phyloP scores from a whole-genome alignment of 1,284 basidiomycete genomes.

The Fomitiporia mediterranea region DNA sequence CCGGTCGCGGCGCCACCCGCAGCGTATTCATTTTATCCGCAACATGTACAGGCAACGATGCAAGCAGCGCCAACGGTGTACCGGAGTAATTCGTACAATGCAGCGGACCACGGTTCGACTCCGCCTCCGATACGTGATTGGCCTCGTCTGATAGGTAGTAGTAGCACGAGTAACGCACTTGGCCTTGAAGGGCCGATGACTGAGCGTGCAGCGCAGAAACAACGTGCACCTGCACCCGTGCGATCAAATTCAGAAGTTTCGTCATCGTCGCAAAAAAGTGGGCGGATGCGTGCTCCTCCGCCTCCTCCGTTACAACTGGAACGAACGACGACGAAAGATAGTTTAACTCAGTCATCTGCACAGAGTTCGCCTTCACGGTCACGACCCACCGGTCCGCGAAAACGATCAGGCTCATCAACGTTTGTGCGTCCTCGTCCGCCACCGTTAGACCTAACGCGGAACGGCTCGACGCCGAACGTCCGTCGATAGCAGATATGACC shows the following conservation, averaged over 20 bases:
- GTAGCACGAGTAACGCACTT: slow-evolving; percentile 15
- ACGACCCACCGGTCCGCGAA: slow-evolving; percentile 32
- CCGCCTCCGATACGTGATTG: slow-evolving; percentile 52
- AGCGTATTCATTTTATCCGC: slow-evolving; percentile 29
- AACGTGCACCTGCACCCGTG: slow-evolving; percentile 2
- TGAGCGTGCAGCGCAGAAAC: slow-evolving; percentile 14
- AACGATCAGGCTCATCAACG: slow-evolving; percentile 35
- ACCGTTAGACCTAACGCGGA: slow-evolving; percentile 30
- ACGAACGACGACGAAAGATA: neutral
- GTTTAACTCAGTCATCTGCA: neutral
- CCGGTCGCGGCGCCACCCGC: slow-evolving; percentile 20
- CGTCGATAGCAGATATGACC: neutral
- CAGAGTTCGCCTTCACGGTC: slow-evolving; percentile 9
- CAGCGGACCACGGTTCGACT: slow-evolving; percentile 26
- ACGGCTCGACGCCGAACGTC: slow-evolving; percentile 14
- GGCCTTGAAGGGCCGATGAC: slow-evolving; percentile 11
- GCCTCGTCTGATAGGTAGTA: slow-evolving; percentile 38
- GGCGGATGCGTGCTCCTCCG: neutral
- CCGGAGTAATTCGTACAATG: slow-evolving; percentile 11
- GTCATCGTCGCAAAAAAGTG: slow-evolving; percentile 2
- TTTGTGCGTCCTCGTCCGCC: slow-evolving; percentile 31
- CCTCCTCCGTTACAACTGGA: slow-evolving; percentile 6
- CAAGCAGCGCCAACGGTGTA: neutral
- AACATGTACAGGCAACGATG: slow-evolving; percentile 27
- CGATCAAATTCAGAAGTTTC: slow-evolving; percentile 8